Percentiles rank a stretch among this genome's conserved stretches.
These are phyloP conservation scores for Thymus quinquecostatus DNA, from an alignment of 257 asterid genomes.

Conservation along the genomic window DNA sequence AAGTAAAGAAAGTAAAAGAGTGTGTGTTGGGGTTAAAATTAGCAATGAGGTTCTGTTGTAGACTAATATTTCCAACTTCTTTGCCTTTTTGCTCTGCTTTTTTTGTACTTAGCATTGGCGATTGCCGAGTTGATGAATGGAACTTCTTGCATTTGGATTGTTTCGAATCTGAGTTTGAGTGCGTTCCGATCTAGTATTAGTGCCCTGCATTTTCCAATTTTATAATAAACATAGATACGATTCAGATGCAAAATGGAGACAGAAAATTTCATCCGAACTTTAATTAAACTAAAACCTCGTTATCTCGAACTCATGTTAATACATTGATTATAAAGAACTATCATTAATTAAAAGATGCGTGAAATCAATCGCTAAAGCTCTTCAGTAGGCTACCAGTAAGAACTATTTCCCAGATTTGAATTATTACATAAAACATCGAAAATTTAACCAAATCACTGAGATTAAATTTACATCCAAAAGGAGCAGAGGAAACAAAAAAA, in stretches of 20 bases:
- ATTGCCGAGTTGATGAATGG: conserved; percentile 27
- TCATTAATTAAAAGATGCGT: no score
- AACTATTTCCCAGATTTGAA: not conserved
- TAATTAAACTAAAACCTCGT: no score
- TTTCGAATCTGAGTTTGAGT: not conserved
- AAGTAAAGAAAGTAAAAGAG: not conserved
- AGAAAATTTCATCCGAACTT: no score
- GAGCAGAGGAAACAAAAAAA: no score
- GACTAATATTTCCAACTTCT: conserved; percentile 16
- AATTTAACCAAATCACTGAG: not conserved
- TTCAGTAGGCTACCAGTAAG: not conserved
- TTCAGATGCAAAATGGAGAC: no score
- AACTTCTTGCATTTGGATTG: conserved; percentile 18
- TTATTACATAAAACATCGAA: not conserved
- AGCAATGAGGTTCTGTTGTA: conserved; percentile 26
- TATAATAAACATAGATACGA: no score
- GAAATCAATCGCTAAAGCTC: not conserved
- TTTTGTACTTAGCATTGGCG: conserved; percentile 18
- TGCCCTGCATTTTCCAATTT: no score
- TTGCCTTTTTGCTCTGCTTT: conserved; percentile 23
- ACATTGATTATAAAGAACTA: no score
- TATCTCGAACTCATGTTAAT: no score
- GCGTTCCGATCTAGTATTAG: no score
- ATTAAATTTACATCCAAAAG: no score
- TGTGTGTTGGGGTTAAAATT: not conserved